phyloP scores from a whole-genome alignment of 164 flowering plant species.

The Magnolia officinalis region DNA sequence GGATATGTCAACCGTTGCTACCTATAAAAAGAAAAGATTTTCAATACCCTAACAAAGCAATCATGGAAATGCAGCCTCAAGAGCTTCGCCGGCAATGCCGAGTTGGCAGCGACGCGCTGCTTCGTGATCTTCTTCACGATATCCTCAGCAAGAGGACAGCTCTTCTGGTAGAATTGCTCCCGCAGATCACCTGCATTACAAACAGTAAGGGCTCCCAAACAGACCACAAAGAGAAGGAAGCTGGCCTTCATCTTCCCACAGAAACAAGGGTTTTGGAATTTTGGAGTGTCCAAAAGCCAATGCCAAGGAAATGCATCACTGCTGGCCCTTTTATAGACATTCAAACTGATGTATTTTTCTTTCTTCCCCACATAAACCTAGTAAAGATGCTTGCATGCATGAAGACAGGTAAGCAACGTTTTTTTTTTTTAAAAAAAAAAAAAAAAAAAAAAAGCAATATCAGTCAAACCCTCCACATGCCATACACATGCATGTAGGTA shows the following conservation, averaged over 20 bases:
- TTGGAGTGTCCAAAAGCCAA: not conserved
- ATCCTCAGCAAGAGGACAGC: conserved; percentile 37
- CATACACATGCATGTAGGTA: too few species aligned
- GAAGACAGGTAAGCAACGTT: too few species aligned
- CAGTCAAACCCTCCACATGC: too few species aligned
- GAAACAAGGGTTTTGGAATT: not conserved
- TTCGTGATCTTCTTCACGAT: conserved; percentile 30
- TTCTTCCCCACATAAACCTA: not conserved
- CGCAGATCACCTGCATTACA: not conserved
- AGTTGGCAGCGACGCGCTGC: conserved; percentile 26
- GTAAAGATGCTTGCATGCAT: not conserved
- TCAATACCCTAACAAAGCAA: conserved; percentile 61
- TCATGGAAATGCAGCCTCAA: conserved; percentile 63
- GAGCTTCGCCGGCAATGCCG: conserved; percentile 41
- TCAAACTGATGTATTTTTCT: too few species aligned
- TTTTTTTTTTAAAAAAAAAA: too few species aligned
- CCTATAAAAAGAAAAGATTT: too few species aligned
- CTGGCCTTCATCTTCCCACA: conserved; percentile 7
- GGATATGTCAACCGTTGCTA: too few species aligned
- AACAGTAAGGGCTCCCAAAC: conserved; percentile 1
- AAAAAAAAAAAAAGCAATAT: too few species aligned
- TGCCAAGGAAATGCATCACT: not conserved
- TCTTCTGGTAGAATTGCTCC: conserved; percentile 26
- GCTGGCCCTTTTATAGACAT: too few species aligned
- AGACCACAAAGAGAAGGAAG: not conserved